These are phyloP conservation scores for Sugiyamaella grinbergsii DNA, from an alignment of 1,139 yeast genomes.

Conservation along the genomic window DNA sequence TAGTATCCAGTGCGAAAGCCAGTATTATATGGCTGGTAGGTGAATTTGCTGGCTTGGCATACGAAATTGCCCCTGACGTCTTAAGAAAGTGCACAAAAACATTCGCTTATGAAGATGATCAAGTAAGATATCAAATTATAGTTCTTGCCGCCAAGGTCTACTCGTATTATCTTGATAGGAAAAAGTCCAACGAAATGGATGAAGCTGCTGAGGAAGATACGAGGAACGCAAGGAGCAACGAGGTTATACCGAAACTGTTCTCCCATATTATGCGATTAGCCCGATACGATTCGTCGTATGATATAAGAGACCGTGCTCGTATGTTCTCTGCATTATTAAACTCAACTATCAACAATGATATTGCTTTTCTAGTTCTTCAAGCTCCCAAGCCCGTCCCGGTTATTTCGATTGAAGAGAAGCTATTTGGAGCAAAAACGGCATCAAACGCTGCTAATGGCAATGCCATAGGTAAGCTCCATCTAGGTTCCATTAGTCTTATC, in stretches of 20 bases:
- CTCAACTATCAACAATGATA: slow-evolving; percentile 43
- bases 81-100: slow-evolving; percentile 58
- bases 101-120: slow-evolving; percentile 58
- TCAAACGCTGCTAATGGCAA: slow-evolving; percentile 9
- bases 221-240: slow-evolving; percentile 36
- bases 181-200: slow-evolving; percentile 21
- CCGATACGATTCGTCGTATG: slow-evolving; percentile 73
- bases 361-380: slow-evolving; percentile 77
- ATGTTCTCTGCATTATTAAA: slow-evolving; percentile 58
- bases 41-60: slow-evolving; percentile 58
- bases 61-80: slow-evolving; percentile 75
- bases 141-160: slow-evolving; percentile 73
- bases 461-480: slow-evolving; percentile 29
- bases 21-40: slow-evolving; percentile 92
- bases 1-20: slow-evolving; percentile 59
- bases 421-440: slow-evolving; percentile 8
- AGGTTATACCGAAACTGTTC: slow-evolving; percentile 59
- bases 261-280: slow-evolving; percentile 61
- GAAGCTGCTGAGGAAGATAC: slow-evolving; percentile 25
- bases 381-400: slow-evolving; percentile 68
- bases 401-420: slow-evolving; percentile 31
- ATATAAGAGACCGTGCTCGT: slow-evolving; percentile 84
- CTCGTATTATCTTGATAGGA: slow-evolving; percentile 52
- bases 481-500: slow-evolving; percentile 42
- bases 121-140: slow-evolving; percentile 70